These are phyloP conservation scores for Pseudogymnoascus sp. DNA, from an alignment of 2,329 filamentous ascomycete species.

Conservation along the genomic window DNA sequence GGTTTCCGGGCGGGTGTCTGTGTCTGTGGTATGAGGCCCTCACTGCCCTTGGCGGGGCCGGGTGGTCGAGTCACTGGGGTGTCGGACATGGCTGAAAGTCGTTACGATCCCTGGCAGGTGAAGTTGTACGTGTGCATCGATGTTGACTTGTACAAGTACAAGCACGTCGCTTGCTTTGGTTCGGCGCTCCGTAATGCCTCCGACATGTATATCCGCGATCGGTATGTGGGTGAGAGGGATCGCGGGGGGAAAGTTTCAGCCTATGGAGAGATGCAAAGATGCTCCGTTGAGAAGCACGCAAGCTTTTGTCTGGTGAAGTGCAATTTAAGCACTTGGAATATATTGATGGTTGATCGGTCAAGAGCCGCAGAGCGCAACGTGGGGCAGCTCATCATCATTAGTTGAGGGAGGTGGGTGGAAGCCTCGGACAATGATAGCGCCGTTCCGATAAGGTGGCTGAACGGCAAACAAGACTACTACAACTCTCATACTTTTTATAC, in stretches of 20 bases:
- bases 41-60: conserved; percentile 19
- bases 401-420: background rate
- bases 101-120: conserved; percentile 13
- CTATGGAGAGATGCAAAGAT: background rate
- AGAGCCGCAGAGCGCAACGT: background rate
- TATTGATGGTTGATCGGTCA: background rate
- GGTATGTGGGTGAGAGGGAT: background rate
- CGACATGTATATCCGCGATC: background rate
- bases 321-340: background rate
- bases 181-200: conserved; percentile 4
- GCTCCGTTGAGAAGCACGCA: background rate
- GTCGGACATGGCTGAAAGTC: conserved; percentile 25
- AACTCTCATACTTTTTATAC: background rate
- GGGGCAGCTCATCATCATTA: conserved; percentile 7
- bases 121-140: conserved; percentile 12
- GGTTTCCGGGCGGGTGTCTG: conserved; percentile 20
- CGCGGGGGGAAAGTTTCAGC: background rate
- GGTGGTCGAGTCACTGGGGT: conserved; percentile 24
- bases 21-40: conserved; percentile 18
- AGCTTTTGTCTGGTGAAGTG: background rate
- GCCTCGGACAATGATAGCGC: conserved; percentile 4
- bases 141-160: conserved; percentile 5
- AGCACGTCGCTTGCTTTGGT: conserved; percentile 5
- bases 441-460: background rate
- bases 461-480: background rate